Evolutionary conservation across 75 land plant species (phyloP), one percentile per base, ranked within the genome.

Genomic region (Picea glauca): DNA sequence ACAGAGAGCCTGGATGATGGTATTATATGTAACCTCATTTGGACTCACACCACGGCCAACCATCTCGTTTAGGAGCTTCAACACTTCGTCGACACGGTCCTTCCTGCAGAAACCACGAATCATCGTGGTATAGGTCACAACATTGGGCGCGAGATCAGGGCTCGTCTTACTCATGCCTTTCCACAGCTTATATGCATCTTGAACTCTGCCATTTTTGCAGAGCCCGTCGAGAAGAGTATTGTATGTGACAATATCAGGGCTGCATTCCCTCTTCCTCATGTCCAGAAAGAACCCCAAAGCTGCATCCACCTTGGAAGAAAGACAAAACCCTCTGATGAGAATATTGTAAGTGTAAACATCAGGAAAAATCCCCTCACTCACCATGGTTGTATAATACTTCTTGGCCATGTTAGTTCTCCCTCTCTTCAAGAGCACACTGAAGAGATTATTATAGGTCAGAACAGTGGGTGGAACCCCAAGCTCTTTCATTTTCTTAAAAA

Each of bases 91-190:
- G 33, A 88, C 76, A 20, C 78, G 81, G 58, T 77, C 80, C 20
- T 86, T 82, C 75, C 80, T 72, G 63, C 99, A 97, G 74, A 82
- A 88, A 46, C 95, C 92, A 46, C 90, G 84, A 68, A 95, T 88
- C 83, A 96, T 74, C 33, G 97, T 93, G 0, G 93, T 93, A 78
- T 92, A 96, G 11, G 98, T 92, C 64, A 92, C 88, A 61, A 90
- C 89, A 86, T 89, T 84, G 12, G 90, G 91, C 15, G n/a, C 72
- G 58, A 87, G 62, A n/a, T 79, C 74, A 1, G 61, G 12, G 1
- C 70, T 72, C 30, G 76, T 85, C 72, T 54, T 84, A 0, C 38
- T 4, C 91, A 90, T 90, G 5, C 85, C 88, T 60, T 82, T 82
- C 80, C 90, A 43, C 68, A 91, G 62, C 74, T 87, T 86, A 17